phyloP scores from a whole-genome alignment of 148 eudicot species.

The Polygonum aviculare region DNA sequence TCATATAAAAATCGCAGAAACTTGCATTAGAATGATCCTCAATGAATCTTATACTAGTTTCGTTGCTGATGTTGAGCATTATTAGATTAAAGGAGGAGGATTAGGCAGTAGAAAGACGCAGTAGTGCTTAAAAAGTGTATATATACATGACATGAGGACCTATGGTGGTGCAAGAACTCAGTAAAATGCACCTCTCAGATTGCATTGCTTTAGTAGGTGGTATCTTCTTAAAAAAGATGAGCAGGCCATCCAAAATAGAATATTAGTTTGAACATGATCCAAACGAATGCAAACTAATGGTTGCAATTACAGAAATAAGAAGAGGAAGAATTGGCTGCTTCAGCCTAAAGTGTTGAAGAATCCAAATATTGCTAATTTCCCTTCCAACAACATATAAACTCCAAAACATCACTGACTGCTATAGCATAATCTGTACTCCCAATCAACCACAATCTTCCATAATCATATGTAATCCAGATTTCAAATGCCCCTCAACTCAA shows the following conservation, averaged over 20 bases:
- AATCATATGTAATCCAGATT: background rate
- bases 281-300: background rate
- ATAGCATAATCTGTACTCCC: background rate
- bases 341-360: constrained; percentile 87
- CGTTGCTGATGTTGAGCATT: no score
- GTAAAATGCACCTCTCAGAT: no score
- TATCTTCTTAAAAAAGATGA: constrained; percentile 35
- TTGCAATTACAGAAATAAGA: background rate
- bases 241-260: background rate
- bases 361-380: constrained; percentile 93
- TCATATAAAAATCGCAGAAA: no score
- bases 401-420: background rate
- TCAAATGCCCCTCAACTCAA: constrained; percentile 46
- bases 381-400: constrained; percentile 27
- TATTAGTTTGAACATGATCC: background rate
- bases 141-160: no score
- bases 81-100: no score
- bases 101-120: no score
- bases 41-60: no score
- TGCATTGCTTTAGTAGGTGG: constrained; percentile 47
- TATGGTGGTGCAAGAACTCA: no score
- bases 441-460: background rate
- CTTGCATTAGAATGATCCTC: no score
- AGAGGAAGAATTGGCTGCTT: constrained; percentile 45
- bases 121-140: no score